These are phyloP conservation scores for Aspergillus ochraceoroseus DNA, from an alignment of 2,329 filamentous ascomycete genomes.

Conservation along the genomic window DNA sequence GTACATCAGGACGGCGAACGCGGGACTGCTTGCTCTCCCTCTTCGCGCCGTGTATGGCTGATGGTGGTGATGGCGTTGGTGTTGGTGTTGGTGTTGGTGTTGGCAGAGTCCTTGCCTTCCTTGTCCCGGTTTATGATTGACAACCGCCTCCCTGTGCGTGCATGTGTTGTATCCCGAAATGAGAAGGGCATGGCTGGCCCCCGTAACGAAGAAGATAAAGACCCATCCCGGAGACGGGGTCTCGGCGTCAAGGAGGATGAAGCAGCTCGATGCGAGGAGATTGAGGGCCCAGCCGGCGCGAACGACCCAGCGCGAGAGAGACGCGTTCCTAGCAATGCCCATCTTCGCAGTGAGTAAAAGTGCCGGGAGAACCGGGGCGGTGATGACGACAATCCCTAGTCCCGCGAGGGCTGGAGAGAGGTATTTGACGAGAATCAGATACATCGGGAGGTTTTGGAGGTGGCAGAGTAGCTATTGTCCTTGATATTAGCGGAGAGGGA, in stretches of 20 bases:
- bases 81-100: too few relatives aligned
- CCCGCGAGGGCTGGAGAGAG: slow-evolving; percentile 35
- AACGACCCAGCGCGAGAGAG: slow-evolving; percentile 39
- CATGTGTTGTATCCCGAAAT: slow-evolving; percentile 41
- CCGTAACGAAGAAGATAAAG: slow-evolving; percentile 37
- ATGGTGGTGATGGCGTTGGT: too few relatives aligned
- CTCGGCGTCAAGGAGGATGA: slow-evolving; percentile 33
- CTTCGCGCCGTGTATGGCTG: not conserved
- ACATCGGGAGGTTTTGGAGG: slow-evolving; percentile 44
- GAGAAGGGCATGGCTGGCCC: slow-evolving; percentile 43
- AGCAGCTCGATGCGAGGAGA: slow-evolving; percentile 36
- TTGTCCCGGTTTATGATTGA: not conserved
- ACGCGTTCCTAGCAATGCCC: slow-evolving; percentile 11
- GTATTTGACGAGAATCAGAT: slow-evolving; percentile 37
- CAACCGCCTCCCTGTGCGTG: slow-evolving; percentile 23
- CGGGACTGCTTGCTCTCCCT: slow-evolving; percentile 2
- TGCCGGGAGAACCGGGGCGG: slow-evolving; percentile 26
- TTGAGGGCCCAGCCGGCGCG: slow-evolving; percentile 42
- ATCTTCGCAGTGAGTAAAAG: slow-evolving; percentile 21
- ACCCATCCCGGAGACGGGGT: slow-evolving; percentile 37
- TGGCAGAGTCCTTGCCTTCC: too few relatives aligned
- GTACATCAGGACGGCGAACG: slow-evolving; percentile 36
- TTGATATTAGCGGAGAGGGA: not conserved
- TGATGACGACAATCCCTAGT: slow-evolving; percentile 37
- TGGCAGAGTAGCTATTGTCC: slow-evolving; percentile 37